Evolutionary conservation across 2,329 filamentous ascomycete species (phyloP), one percentile per base, ranked within the genome.

Genomic region (Ceratocystis diversiconidia): DNA sequence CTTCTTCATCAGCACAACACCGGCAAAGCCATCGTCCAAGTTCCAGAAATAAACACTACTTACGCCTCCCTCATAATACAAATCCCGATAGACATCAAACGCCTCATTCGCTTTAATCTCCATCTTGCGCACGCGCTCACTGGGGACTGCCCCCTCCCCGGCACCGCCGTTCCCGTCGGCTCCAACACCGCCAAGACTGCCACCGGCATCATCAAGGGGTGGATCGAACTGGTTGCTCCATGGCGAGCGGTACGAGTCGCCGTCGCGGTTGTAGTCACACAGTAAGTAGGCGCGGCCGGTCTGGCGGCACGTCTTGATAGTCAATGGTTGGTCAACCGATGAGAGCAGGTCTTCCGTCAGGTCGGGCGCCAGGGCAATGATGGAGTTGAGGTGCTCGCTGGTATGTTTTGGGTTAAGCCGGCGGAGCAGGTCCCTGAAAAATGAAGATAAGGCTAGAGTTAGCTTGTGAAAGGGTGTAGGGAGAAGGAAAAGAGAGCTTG

Each of bases 151-250:
- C 1, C 90, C 90, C 73, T 95, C 92, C 28, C 84, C 85, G 0
- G 82, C 83, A 0, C 81, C 82, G 68, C 84, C 82, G 69, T 78
- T 83, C 32, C 79, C 82, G 30, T 80, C 80, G 0, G 74, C 73
- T 17, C 73, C 74, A n/a, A 68, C 74, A 43, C 76, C 79, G 48
- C 77, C 77, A 5, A 73, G 71, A 7, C 71, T 73, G 61, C 84
- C 83, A 62, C 80, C 82, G 52, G 52, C 52, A 15, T 82, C 82
- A 70, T 89, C 87, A 68, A 96, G 82, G 15, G 91, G 88, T 19
- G 92, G 94, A 74, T 97, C 91, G 76, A 99, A 99, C 77, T 96
- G 89, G 78, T 97, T 97, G 78, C 88, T 94, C 94, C 94, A 99
- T n/a, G 94, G 94, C 70, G 90, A 95, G 69, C 94, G 88, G 82